Conservation (phyloP, 768 basidiomycete genomes). For the Serendipita sp. region DNA sequence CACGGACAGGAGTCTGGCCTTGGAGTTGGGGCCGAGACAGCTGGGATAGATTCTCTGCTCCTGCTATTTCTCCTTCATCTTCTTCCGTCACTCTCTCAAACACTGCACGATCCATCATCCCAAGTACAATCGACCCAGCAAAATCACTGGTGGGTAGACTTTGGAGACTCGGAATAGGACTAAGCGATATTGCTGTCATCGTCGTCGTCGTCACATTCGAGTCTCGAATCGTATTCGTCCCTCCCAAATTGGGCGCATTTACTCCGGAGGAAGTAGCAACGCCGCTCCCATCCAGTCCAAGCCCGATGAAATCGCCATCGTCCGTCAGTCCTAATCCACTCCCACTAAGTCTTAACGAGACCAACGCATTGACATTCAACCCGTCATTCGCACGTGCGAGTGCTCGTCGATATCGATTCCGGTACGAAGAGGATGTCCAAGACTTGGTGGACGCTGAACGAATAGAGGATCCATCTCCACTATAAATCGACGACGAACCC, state of each 20-base stretch:
- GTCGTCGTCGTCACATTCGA: neutral
- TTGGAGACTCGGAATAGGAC: neutral
- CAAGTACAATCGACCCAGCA: neutral
- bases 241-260: no score
- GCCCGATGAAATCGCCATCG: no score
- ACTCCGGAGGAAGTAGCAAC: no score
- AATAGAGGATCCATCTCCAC: neutral
- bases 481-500: neutral
- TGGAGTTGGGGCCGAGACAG: neutral
- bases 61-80: neutral
- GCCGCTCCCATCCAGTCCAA: no score
- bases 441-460: neutral
- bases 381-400: neutral
- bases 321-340: no score
- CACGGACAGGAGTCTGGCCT: neutral
- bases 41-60: neutral
- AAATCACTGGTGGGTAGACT: neutral
- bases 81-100: conserved; percentile 1
- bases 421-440: neutral
- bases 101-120: neutral
- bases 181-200: neutral
- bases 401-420: neutral
- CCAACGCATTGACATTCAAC: no score
- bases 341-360: no score
- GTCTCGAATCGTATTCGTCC: neutral